Percentiles rank a stretch among this genome's conserved stretches.
phyloP scores from a whole-genome alignment of 2,329 filamentous ascomycete genomes.

The Mycosphaerella sp. region DNA sequence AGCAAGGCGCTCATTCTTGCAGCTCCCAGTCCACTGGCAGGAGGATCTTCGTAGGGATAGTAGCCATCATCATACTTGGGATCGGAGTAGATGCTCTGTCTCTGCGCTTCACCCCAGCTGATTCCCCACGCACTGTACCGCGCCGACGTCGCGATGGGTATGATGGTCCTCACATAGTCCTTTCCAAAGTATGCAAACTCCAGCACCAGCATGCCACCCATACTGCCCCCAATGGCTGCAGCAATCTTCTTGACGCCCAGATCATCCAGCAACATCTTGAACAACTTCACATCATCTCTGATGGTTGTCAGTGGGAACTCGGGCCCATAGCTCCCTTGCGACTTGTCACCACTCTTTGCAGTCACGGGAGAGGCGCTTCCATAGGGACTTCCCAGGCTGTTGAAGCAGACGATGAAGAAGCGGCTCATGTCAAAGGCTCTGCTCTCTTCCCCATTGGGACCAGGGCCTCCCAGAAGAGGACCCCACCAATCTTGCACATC shows the following conservation, averaged over 20 bases:
- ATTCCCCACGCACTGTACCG: conserved; percentile 85
- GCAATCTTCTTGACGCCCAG: conserved; percentile 72
- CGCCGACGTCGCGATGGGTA: conserved; percentile 79
- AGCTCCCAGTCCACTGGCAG: conserved; percentile 77
- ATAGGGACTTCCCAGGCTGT: conserved; percentile 78
- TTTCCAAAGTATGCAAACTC: conserved; percentile 90
- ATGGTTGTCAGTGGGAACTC: conserved; percentile 96
- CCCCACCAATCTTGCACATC: conserved; percentile 89
- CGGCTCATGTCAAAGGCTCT: conserved; percentile 69
- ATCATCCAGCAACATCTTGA: conserved; percentile 73
- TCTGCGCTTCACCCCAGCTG: conserved; percentile 82
- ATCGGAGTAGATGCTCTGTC: conserved; percentile 93
- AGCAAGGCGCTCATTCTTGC: conserved; percentile 94
- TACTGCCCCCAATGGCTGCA: conserved; percentile 73
- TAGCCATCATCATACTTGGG: conserved; percentile 98
- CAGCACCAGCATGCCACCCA: conserved; percentile 84
- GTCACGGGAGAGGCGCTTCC: conserved; percentile 86
- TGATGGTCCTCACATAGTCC: conserved; percentile 71
- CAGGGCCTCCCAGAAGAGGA: conserved; percentile 68
- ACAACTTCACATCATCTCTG: conserved; percentile 85
- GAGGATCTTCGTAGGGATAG: conserved; percentile 81
- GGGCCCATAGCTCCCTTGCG: conserved; percentile 75
- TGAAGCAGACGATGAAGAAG: conserved; percentile 83
- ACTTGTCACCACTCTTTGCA: conserved; percentile 70
- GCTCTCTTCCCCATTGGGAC: conserved; percentile 42